phyloP scores from a whole-genome alignment of 768 basidiomycete genomes.

The Pisolithus marmoratus region DNA sequence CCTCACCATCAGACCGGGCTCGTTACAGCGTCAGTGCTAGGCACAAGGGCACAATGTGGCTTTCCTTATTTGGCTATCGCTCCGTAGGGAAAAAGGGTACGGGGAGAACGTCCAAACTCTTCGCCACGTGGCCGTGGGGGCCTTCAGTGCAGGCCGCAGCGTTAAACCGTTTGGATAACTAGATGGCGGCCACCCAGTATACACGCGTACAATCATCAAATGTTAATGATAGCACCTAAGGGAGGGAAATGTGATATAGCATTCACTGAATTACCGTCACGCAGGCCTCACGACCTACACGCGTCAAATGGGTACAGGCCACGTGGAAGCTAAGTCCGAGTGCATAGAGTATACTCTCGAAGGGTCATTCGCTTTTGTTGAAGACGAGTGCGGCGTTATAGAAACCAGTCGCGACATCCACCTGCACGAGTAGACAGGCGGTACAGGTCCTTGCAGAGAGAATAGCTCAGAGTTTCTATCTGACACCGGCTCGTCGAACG shows the following conservation, averaged over 20 bases:
- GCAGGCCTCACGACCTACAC: constrained; percentile 25
- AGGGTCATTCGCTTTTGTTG: neutral
- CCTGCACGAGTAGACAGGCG: no score
- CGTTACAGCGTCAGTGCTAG: no score
- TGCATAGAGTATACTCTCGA: neutral
- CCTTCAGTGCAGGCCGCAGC: constrained; percentile 1
- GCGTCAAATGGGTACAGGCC: constrained; percentile 16
- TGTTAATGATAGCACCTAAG: constrained; percentile 15
- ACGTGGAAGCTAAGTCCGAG: constrained; percentile 5
- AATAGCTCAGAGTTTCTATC: neutral
- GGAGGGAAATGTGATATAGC: constrained; percentile 20
- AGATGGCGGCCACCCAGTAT: constrained; percentile 8
- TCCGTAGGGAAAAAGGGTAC: neutral
- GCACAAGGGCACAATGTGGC: no score
- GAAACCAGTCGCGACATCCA: neutral
- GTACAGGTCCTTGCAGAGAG: neutral
- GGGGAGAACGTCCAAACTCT: neutral
- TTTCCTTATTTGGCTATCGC: no score
- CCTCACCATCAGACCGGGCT: no score
- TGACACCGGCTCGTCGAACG: no score
- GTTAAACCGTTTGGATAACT: neutral
- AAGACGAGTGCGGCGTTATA: neutral
- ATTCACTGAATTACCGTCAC: constrained; percentile 18
- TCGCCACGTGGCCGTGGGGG: neutral
- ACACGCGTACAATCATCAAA: constrained; percentile 14